Evolutionary conservation across 495 filamentous ascomycete genomes (phyloP).

Genomic region (Penicillium pulvis): DNA sequence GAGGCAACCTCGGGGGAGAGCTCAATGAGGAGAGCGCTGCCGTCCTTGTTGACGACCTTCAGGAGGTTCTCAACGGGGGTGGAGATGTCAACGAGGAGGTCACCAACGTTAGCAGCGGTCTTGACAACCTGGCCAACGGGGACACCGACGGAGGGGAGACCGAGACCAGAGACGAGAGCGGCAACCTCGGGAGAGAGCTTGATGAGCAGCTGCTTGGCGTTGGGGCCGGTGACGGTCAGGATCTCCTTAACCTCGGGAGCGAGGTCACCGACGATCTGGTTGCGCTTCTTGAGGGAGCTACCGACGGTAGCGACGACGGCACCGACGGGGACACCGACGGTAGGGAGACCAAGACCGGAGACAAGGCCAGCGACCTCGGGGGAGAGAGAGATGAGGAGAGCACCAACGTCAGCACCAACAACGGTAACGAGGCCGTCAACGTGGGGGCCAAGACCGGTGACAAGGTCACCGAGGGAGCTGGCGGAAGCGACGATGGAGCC

Average conservation of each 20-base stretch:
- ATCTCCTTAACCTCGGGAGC: constrained; percentile 35
- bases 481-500: constrained; percentile 34
- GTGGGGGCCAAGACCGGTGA: constrained; percentile 32
- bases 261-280: constrained; percentile 36
- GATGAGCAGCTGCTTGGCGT: constrained; percentile 39
- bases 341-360: constrained; percentile 33
- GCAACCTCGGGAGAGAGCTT: constrained; percentile 36
- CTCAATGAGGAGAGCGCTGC: constrained; percentile 38
- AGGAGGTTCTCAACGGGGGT: constrained; percentile 34
- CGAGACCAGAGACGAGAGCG: constrained; percentile 38
- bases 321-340: constrained; percentile 32
- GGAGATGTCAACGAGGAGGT: constrained; percentile 41
- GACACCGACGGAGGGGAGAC: constrained; percentile 35
- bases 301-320: constrained; percentile 28
- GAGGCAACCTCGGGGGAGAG: constrained; percentile 34
- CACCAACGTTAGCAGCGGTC: constrained; percentile 37
- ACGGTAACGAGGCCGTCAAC: constrained; percentile 36
- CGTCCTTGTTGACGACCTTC: constrained; percentile 34
- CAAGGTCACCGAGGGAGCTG: constrained; percentile 31
- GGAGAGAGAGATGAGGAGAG: constrained; percentile 37
- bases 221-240: constrained; percentile 36
- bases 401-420: constrained; percentile 31
- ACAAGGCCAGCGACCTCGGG: constrained; percentile 37
- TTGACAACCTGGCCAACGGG: constrained; percentile 39
- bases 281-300: constrained; percentile 30